A percentile compares a stretch with the other conserved stretches of the same genome.
Conservation (phyloP, 2,329 filamentous ascomycete genomes). For the Neophaeococcomyces mojaviensis region DNA sequence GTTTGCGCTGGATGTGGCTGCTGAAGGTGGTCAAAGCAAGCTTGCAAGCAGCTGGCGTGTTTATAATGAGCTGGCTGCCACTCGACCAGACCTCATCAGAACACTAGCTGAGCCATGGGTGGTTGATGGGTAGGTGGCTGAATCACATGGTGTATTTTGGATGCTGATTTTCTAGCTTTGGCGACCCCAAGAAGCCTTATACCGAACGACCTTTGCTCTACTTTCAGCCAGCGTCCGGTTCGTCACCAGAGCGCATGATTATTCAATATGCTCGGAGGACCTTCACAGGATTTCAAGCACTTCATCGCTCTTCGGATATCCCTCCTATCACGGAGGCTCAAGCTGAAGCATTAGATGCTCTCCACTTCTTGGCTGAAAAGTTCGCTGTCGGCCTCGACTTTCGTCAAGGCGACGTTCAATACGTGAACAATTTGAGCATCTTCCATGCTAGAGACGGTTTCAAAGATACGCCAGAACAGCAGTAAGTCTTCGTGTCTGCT, state of each 20-base stretch:
- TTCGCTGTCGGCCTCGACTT: slow-evolving; percentile 38
- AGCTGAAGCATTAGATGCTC: slow-evolving; percentile 45
- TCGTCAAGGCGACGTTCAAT: slow-evolving; percentile 44
- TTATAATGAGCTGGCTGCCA: slow-evolving; percentile 48
- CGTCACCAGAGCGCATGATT: slow-evolving; percentile 41
- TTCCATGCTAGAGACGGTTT: slow-evolving; percentile 46
- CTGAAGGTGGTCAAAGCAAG: slow-evolving; percentile 45
- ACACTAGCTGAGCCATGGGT: slow-evolving; percentile 45
- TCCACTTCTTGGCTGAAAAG: slow-evolving; percentile 44
- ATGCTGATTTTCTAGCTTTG: slow-evolving; percentile 37
- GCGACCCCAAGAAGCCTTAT: slow-evolving; percentile 41
- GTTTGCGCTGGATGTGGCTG: slow-evolving; percentile 38
- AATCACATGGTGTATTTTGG: not conserved
- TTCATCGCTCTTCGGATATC: slow-evolving; percentile 36
- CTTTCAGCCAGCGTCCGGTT: slow-evolving; percentile 43
- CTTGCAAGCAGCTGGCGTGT: slow-evolving; percentile 47
- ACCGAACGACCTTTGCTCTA: slow-evolving; percentile 39
- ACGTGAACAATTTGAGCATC: slow-evolving; percentile 46
- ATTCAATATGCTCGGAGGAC: slow-evolving; percentile 55
- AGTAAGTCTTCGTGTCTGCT: too few species aligned
- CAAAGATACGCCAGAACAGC: slow-evolving; percentile 27
- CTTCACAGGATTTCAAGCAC: slow-evolving; percentile 46
- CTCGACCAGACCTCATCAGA: slow-evolving; percentile 46
- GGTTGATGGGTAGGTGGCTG: slow-evolving; percentile 36
- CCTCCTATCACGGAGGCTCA: slow-evolving; percentile 46